Evolutionary conservation across 805 yeast genomes (phyloP), one percentile per base, ranked within the genome.

Genomic region (Suhomyces kilbournensis): DNA sequence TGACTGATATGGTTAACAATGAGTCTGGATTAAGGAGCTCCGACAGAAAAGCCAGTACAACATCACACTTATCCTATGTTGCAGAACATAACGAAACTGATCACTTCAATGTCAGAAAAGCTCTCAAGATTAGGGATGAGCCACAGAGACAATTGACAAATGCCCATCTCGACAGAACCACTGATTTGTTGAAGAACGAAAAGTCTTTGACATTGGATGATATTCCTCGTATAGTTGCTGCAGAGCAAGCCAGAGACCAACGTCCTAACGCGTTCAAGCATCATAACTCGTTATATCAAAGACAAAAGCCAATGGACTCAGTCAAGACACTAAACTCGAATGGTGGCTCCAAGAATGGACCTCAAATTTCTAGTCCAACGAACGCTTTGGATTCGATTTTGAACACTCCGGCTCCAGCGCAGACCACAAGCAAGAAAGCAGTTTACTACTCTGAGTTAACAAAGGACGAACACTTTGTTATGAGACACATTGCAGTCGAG

Each of bases 141-240:
- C 79, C 79, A 15, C 71, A 65, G 54, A 63, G 69, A 45, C 67
- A 72, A 43, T 43, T 60, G 4, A 63, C 67, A 23, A 66, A 61
- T 53, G 66, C 64, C 45, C 69, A 71, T 55, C 73, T 86, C 45
- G 86, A 82, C 60, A 78, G 86, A 1, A 85, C 92, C 0, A 80
- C 90, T 1, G 86, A 82, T 58, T 75, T 89, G 47, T 78, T 91
- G 50, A 83, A 86, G 61, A 88, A 84, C 62, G 96, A 93, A 59
- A 89, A 88, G 59, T 86, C 93, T 0, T 79, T 94, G 49, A 93
- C 97, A 0, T 78, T 94, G 60, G 98, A 94, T 69, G 99, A 94
- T 69, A 94, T 94, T 60, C 97, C 98, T 7, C 79, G 98, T 58
- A 93, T 94, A 64, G 97, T 94, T 7, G 96, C 97, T 2, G 93